Conservation (phyloP, 1,139 yeast species). For the Yamadazyma pseudoaaseri region DNA sequence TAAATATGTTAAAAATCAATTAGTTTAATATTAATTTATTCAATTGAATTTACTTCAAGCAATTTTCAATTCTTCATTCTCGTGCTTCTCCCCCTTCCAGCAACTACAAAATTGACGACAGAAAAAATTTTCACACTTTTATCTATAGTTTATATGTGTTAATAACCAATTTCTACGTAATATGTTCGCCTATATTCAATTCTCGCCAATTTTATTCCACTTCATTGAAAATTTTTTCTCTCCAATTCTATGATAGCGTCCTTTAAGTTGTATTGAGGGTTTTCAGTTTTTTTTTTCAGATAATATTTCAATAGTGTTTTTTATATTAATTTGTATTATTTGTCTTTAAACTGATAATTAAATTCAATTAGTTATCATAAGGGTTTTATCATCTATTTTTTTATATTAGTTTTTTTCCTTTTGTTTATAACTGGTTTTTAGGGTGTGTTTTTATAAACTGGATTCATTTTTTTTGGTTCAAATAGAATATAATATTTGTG, state of each 20-base stretch:
- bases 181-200: neutral
- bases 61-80: no score
- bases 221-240: neutral
- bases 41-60: no score
- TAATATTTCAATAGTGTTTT: neutral
- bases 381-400: neutral
- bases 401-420: neutral
- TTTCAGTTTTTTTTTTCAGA: constrained; percentile 1
- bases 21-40: no score
- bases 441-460: constrained; percentile 1
- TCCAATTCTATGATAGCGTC: neutral
- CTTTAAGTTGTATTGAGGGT: constrained; percentile 1
- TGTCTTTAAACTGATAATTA: neutral
- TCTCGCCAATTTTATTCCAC: neutral
- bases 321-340: neutral
- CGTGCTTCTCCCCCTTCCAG: neutral
- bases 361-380: neutral
- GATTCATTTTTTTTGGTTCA: constrained; percentile 1
- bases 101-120: neutral
- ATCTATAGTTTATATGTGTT: no score
- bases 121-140: neutral
- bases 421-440: constrained; percentile 1
- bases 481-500: neutral
- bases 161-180: no score
- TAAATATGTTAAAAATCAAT: no score